Evolutionary conservation across 345 rosid species (phyloP).

Genomic region (Gynandropsis gynandra): DNA sequence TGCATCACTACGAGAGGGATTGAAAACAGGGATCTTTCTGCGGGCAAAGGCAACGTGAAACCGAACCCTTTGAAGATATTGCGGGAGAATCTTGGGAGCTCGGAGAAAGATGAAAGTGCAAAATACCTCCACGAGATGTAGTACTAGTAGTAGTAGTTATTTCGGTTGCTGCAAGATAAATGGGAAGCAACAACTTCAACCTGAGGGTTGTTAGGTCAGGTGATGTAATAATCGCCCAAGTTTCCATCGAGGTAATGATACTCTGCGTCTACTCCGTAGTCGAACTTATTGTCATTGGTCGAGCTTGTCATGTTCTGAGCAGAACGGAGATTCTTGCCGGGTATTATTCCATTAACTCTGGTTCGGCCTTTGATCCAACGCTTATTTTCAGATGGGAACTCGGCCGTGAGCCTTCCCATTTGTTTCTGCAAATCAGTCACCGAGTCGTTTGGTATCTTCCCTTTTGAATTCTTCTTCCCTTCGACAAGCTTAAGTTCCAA

Average conservation of each 20-base stretch:
- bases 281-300: conserved; percentile 46
- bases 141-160: conserved; percentile 23
- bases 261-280: conserved; percentile 53
- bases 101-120: conserved; percentile 17
- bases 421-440: conserved; percentile 91
- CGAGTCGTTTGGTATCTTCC: conserved; percentile 59
- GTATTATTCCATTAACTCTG: conserved; percentile 46
- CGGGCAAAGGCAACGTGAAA: no score
- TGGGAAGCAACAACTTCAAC: conserved; percentile 24
- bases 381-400: conserved; percentile 69
- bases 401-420: conserved; percentile 89
- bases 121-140: conserved; percentile 16
- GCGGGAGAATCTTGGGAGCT: neutral
- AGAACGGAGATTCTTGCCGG: conserved; percentile 23
- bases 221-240: conserved; percentile 48
- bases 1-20: no score
- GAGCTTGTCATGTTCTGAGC: conserved; percentile 37
- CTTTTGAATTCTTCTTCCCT: conserved; percentile 80
- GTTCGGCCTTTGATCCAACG: conserved; percentile 62
- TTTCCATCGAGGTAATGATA: conserved; percentile 64
- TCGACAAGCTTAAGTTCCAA: conserved; percentile 90
- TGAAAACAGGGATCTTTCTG: no score
- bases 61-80: conserved; percentile 8
- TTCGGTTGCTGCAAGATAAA: conserved; percentile 19
- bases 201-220: conserved; percentile 23